Conservation (phyloP, 208 protist genomes). For the Crithidia brevicula region DNA sequence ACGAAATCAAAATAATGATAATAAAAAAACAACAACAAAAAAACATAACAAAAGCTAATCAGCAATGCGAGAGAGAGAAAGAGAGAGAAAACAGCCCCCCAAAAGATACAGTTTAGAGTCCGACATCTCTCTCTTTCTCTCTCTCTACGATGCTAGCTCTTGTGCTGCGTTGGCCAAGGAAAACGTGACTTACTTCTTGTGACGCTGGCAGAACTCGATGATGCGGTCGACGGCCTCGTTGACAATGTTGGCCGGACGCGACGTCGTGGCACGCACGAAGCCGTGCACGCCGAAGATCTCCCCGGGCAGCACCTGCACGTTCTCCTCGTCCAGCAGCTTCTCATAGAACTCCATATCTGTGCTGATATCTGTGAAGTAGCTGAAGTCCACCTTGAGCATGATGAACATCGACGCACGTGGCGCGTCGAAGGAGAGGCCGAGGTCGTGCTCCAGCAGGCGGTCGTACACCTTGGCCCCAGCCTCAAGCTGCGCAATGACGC, state of each 20-base stretch:
- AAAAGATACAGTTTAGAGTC: too few species aligned
- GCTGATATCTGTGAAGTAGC: slow-evolving; percentile 64
- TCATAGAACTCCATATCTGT: slow-evolving; percentile 85
- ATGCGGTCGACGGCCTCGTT: slow-evolving; percentile 83
- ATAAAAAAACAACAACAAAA: not conserved
- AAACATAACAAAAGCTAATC: slow-evolving; percentile 2
- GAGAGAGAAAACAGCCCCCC: not conserved
- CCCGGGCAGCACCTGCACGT: slow-evolving; percentile 91
- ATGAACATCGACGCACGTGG: slow-evolving; percentile 93
- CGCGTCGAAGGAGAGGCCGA: slow-evolving; percentile 50
- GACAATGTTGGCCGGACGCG: slow-evolving; percentile 65
- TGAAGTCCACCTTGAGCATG: slow-evolving; percentile 78
- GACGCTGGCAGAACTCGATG: slow-evolving; percentile 66
- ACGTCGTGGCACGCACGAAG: slow-evolving; percentile 83
- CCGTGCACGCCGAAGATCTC: slow-evolving; percentile 74
- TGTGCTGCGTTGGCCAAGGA: too few species aligned
- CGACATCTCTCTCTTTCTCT: slow-evolving; percentile 11
- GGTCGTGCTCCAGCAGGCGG: slow-evolving; percentile 37
- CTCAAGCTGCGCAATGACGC: slow-evolving; percentile 50
- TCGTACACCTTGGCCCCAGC: slow-evolving; percentile 38
- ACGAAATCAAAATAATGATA: not conserved
- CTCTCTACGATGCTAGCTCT: too few species aligned
- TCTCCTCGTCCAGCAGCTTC: slow-evolving; percentile 82
- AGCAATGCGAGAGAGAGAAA: slow-evolving; percentile 1
- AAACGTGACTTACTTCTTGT: slow-evolving; percentile 49